phyloP scores from a whole-genome alignment of 2,329 filamentous ascomycete genomes.

The Ophiocordyceps australis region DNA sequence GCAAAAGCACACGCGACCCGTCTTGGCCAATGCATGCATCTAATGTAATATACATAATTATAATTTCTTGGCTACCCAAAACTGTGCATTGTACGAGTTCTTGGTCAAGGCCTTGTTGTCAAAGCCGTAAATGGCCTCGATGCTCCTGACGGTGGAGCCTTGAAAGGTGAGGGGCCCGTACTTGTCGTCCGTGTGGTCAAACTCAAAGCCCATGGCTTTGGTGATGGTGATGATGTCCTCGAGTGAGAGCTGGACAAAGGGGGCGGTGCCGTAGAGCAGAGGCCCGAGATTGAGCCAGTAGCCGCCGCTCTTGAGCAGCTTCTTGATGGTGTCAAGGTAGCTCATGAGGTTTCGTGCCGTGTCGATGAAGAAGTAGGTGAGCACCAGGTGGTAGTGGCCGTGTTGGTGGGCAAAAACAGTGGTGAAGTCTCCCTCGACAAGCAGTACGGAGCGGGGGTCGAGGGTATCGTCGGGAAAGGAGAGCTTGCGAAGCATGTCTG shows the following conservation, averaged over 20 bases:
- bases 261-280: slow-evolving; percentile 32
- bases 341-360: slow-evolving; percentile 35
- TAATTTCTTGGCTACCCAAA: slow-evolving; percentile 26
- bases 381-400: slow-evolving; percentile 24
- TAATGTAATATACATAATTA: background rate
- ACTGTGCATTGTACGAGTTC: slow-evolving; percentile 35
- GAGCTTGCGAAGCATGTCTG: slow-evolving; percentile 25
- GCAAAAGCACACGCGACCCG: too few species aligned
- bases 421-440: slow-evolving; percentile 39
- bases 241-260: slow-evolving; percentile 34
- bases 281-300: slow-evolving; percentile 39
- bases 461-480: slow-evolving; percentile 22
- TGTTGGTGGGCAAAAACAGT: slow-evolving; percentile 13
- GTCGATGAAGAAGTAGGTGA: slow-evolving; percentile 43
- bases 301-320: slow-evolving; percentile 25
- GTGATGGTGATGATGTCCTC: slow-evolving; percentile 30
- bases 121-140: slow-evolving; percentile 32
- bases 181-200: slow-evolving; percentile 19
- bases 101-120: slow-evolving; percentile 28
- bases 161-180: slow-evolving; percentile 25
- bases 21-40: background rate
- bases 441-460: slow-evolving; percentile 18
- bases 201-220: slow-evolving; percentile 31
- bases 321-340: slow-evolving; percentile 34
- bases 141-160: slow-evolving; percentile 20